phyloP scores from a whole-genome alignment of 257 asterid genomes.

The Handroanthus guayacan region DNA sequence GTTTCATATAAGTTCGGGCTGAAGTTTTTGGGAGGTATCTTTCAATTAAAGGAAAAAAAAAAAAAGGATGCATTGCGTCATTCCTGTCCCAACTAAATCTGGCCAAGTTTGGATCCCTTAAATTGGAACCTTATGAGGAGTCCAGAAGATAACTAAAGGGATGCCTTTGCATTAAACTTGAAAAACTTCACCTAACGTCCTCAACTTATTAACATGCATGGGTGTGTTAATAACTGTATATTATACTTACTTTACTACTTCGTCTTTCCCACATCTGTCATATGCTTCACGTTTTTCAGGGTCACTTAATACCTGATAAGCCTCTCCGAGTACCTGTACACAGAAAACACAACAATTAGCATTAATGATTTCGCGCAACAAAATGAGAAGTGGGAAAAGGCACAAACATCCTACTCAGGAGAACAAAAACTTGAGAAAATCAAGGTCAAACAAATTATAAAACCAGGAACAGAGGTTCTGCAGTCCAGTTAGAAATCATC shows the following conservation, averaged over 20 bases:
- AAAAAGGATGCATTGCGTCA: neutral
- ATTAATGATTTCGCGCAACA: slow-evolving; percentile 5
- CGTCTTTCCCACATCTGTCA: slow-evolving; percentile 72
- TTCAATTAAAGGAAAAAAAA: neutral
- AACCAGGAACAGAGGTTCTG: too few species aligned
- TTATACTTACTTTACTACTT: slow-evolving; percentile 60
- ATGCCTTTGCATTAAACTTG: neutral
- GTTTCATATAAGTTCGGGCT: neutral
- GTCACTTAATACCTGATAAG: slow-evolving; percentile 85
- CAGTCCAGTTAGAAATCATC: too few species aligned
- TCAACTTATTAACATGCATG: neutral
- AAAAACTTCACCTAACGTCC: neutral
- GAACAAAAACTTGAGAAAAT: neutral
- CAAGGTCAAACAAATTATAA: neutral
- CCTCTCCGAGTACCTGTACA: slow-evolving; percentile 82
- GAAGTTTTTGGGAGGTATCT: neutral
- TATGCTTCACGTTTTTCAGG: slow-evolving; percentile 74
- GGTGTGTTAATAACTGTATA: neutral
- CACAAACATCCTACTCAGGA: neutral
- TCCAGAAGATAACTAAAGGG: neutral
- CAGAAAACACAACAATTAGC: slow-evolving; percentile 14
- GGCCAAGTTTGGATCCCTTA: neutral
- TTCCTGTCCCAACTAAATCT: neutral
- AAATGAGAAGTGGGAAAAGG: slow-evolving; percentile 6
- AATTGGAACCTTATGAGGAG: slow-evolving; percentile 1